phyloP scores from a whole-genome alignment of 2,329 filamentous ascomycete species.

The Epichloe typhina region DNA sequence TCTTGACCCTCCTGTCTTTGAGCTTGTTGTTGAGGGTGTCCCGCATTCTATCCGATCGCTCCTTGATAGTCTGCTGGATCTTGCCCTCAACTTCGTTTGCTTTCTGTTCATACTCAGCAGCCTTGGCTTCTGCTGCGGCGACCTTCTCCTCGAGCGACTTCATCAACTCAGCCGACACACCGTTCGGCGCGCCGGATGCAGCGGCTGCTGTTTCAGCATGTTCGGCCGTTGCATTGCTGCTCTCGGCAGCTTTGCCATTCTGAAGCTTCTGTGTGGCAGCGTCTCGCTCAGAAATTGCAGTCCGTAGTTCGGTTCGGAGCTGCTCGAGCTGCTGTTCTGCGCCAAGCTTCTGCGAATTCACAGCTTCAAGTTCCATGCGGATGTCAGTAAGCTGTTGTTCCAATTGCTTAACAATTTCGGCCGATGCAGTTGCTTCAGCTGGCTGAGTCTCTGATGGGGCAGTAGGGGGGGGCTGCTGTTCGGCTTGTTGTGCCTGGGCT shows the following conservation, averaged over 20 bases:
- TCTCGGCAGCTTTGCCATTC: conserved; percentile 14
- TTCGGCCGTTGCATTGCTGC: neutral
- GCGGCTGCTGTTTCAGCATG: neutral
- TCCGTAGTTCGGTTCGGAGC: conserved; percentile 46
- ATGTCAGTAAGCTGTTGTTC: conserved; percentile 36
- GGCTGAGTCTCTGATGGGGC: conserved; percentile 9
- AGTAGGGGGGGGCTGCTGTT: conserved; percentile 15
- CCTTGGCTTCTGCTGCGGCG: conserved; percentile 44
- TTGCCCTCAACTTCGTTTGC: conserved; percentile 50
- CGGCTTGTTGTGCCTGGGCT: conserved; percentile 11
- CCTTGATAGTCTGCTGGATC: conserved; percentile 47
- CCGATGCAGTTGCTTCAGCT: conserved; percentile 23
- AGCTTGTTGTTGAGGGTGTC: conserved; percentile 56
- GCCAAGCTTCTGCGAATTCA: conserved; percentile 53
- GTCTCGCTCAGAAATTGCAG: conserved; percentile 50
- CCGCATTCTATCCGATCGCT: conserved; percentile 57
- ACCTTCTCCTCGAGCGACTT: conserved; percentile 50
- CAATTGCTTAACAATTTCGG: conserved; percentile 33
- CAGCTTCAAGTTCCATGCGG: conserved; percentile 50
- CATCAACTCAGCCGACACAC: conserved; percentile 43
- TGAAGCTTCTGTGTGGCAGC: conserved; percentile 33
- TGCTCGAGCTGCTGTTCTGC: conserved; percentile 50
- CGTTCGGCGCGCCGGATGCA: conserved; percentile 9
- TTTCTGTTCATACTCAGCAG: conserved; percentile 51
- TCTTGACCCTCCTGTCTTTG: conserved; percentile 45